Evolutionary conservation across 2,329 filamentous ascomycete species (phyloP).

Genomic region (Fusarium gaditjirri): DNA sequence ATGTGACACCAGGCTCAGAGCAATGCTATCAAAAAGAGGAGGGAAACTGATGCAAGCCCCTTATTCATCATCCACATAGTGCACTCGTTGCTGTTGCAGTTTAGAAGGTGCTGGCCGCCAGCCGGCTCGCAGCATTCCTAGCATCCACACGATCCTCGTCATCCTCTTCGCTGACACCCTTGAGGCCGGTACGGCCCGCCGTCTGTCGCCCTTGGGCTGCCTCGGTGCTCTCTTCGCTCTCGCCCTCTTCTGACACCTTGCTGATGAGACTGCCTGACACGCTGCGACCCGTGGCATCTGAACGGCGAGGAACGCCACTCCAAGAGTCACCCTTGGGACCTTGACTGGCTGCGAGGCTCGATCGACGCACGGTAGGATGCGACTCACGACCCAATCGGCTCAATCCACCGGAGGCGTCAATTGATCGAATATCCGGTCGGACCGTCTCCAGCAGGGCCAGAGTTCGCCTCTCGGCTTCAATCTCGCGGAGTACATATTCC

Average conservation of each 20-base stretch:
- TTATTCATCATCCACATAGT: constrained; percentile 29
- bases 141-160: constrained; percentile 96
- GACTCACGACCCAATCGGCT: constrained; percentile 89
- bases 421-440: constrained; percentile 89
- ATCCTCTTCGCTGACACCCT: constrained; percentile 78
- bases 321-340: constrained; percentile 98
- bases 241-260: constrained; percentile 70
- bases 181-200: constrained; percentile 59
- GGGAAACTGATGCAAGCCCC: constrained; percentile 32
- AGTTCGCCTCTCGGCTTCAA: constrained; percentile 92
- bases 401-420: constrained; percentile 90
- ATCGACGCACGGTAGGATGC: constrained; percentile 78
- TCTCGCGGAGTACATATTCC: constrained; percentile 93
- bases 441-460: constrained; percentile 94
- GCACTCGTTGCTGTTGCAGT: constrained; percentile 34
- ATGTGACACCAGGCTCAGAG: constrained; percentile 39
- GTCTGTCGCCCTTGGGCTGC: constrained; percentile 51
- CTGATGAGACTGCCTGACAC: constrained; percentile 77
- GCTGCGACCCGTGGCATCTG: constrained; percentile 81
- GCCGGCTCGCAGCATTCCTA: constrained; percentile 89
- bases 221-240: constrained; percentile 57
- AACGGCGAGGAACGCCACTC: constrained; percentile 89
- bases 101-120: constrained; percentile 94
- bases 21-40: constrained; percentile 40
- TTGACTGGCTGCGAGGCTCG: constrained; percentile 86